phyloP scores from a whole-genome alignment of 192 early-diverging fungal genomes.

The Dissophora ornata region DNA sequence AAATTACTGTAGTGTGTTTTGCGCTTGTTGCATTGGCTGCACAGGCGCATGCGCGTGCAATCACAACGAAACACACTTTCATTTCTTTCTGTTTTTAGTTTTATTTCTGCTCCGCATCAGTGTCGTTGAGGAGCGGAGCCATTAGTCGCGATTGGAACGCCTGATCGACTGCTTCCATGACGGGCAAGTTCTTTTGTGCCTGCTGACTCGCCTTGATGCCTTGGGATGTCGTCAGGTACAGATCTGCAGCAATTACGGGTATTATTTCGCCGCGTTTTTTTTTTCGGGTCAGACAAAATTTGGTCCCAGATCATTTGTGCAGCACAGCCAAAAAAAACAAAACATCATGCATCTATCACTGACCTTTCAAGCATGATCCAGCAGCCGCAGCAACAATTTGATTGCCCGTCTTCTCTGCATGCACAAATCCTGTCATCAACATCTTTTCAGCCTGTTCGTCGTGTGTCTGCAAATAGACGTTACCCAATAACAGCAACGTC shows the following conservation, averaged over 20 bases:
- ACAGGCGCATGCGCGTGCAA: too few relatives aligned
- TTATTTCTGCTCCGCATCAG: constrained; percentile 1
- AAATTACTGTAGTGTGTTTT: too few relatives aligned
- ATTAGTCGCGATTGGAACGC: constrained; percentile 23
- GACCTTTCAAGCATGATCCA: constrained; percentile 50
- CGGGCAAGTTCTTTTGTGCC: constrained; percentile 27
- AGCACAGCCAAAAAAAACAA: background rate
- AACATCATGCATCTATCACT: background rate
- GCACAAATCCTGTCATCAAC: constrained; percentile 40
- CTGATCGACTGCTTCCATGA: constrained; percentile 21
- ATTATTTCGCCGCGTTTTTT: too few relatives aligned
- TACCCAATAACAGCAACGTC: constrained; percentile 51
- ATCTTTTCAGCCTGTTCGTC: constrained; percentile 63
- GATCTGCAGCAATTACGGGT: constrained; percentile 20
- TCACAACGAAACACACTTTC: too few relatives aligned
- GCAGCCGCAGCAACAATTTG: constrained; percentile 28
- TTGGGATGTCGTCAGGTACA: constrained; percentile 42
- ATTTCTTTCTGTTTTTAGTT: background rate
- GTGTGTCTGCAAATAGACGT: constrained; percentile 50
- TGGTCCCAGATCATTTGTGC: too few relatives aligned
- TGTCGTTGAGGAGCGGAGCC: constrained; percentile 14
- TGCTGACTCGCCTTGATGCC: constrained; percentile 53
- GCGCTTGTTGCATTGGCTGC: too few relatives aligned
- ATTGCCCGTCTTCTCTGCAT: constrained; percentile 45
- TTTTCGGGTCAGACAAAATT: too few relatives aligned